Base-by-base conservation (phyloP, 345 rosid genomes). In the Brassica carinata region DNA sequence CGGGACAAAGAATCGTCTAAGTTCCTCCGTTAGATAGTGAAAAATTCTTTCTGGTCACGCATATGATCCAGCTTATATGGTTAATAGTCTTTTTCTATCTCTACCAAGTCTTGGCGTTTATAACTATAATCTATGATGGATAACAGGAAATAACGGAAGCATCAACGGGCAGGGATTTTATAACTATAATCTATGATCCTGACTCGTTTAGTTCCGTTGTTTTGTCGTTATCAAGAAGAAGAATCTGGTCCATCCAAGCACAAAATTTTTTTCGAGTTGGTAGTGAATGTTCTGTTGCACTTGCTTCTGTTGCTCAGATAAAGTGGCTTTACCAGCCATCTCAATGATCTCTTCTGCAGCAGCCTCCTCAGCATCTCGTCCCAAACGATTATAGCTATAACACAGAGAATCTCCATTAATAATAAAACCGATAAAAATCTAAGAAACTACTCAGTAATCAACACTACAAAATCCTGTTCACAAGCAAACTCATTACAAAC, bases 311-410 rank as follows among this genome's bases (percentile, higher is more conserved):
- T 93, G 99, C 74, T 95, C 98, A 63, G 77, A 69, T 18, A 88
- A 75, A 29, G 97, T 84, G 76, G 94, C 90, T 85, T 90, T 89
- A 78, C 86, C 53, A 34, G 93, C 97, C 88, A 93, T 90, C 74
- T 90, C 88, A 71, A 95, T 93, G 62, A 95, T 87, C 87, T 90
- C 94, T 68, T 95, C 98, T 3, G 86, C 91, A 86, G 91, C 99
- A 27, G 87, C 85, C 82, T 90, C 98, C 61, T 87, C 86, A 3
- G 92, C 99, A 79, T 89, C 81, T 79, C 80, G 81, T 14, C 99
- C 98, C 83, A 95, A 73, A 10, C 89, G 92, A 51, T 91, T 90
- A 85, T 84, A 93, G 81, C 99, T 95, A 87, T 30, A 81, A 15
- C 38, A 82, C 34, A 64, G 2, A 36, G 31, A 72, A 17, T 38